Evolutionary conservation across 192 early-diverging fungal species (phyloP), one percentile per base, ranked within the genome.

Genomic region (Funneliformis mosseae): DNA sequence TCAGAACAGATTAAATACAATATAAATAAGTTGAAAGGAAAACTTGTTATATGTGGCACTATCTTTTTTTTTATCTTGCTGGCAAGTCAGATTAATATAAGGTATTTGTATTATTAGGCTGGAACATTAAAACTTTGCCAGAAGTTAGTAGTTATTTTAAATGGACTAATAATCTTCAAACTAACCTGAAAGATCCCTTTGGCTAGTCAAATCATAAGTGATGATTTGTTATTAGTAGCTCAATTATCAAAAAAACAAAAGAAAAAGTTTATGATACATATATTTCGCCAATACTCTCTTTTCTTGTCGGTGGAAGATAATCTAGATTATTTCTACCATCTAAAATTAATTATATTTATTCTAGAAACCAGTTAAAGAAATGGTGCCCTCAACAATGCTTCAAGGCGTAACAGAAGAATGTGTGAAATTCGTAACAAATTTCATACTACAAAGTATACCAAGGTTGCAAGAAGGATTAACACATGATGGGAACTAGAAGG

Each of bases 11-110:
- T 70, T 43, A 70, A 70, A 1, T 12, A 38, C 41, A 70, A 70
- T 70, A 70, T 70, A 70, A 70, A 70, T 38, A 33, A 33, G 21
- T 70, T 70, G 68, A 70, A 43, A 16, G 68, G 38, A 12, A 70
- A 70, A 70, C 68, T 70, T 43, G 33, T 12, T 18, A 38, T 70
- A 70, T 0, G 33, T 42, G 23, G 28, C 5, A 5, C 11, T 18
- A 18, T 28, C 28, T 70, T 28, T 43, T 38, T 41, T 70, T 42
- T 33, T 33, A 33, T 33, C 33, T 2, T 48, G 1, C 46, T 48
- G 12, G 1, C 38, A 70, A 21, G 5, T 28, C 28, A 70, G 18
- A 38, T 7, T 70, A 70, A 41, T 33, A 33, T 33, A 42, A 70
- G 38, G 1, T 38, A 33, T 70, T 70, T 38, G 1, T 27, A 27